These are phyloP conservation scores for Forsythia suspensa DNA, from an alignment of 257 asterid genomes.

Conservation along the genomic window DNA sequence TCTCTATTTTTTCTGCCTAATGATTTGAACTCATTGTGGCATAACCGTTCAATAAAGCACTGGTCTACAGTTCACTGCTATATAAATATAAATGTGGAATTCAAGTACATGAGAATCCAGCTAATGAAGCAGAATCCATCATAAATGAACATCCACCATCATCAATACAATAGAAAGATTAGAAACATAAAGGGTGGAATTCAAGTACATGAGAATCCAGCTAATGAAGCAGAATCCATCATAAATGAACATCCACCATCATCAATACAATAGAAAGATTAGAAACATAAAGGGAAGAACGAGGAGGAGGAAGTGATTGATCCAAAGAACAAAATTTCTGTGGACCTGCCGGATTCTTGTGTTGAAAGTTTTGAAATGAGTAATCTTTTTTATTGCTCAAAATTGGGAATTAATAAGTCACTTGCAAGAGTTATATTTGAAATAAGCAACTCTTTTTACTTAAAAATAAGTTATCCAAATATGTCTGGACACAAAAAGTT, in stretches of 20 bases:
- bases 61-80: conserved; percentile 1
- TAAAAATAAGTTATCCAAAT: background rate
- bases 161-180: background rate
- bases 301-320: background rate
- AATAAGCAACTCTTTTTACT: background rate
- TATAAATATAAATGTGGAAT: conserved; percentile 1
- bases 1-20: conserved; percentile 11
- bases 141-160: background rate
- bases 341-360: background rate
- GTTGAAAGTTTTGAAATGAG: background rate
- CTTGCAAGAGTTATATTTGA: background rate
- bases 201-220: conserved; percentile 9
- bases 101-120: conserved; percentile 9
- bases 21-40: background rate
- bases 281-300: background rate
- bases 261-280: background rate
- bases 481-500: background rate
- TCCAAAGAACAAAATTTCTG: background rate
- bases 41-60: background rate
- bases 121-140: conserved; percentile 1
- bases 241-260: background rate
- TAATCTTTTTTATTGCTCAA: background rate
- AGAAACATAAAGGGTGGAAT: background rate
- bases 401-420: background rate
- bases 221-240: conserved; percentile 1